Percentiles rank a stretch among this genome's conserved stretches.
Evolutionary conservation across 2,329 filamentous ascomycete genomes (phyloP).

Genomic region (Capronia epimyces): DNA sequence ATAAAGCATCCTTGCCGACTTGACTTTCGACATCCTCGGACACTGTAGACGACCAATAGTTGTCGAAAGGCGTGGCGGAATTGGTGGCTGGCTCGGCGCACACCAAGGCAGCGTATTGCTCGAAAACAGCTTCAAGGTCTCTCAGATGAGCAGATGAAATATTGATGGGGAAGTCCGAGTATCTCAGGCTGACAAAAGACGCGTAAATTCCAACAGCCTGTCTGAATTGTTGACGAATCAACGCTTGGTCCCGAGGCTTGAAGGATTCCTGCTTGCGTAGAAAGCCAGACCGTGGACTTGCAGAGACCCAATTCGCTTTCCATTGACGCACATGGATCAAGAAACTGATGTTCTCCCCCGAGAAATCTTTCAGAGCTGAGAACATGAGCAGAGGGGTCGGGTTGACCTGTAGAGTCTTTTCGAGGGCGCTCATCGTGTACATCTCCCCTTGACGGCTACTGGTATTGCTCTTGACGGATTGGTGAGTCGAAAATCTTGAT

Average conservation of each 20-base stretch:
- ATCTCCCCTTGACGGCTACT: conserved; percentile 43
- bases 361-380: conserved; percentile 61
- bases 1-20: conserved; percentile 20
- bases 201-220: conserved; percentile 57
- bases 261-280: conserved; percentile 27
- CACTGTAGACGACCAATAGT: conserved; percentile 27
- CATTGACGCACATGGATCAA: conserved; percentile 54
- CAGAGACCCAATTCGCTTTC: conserved; percentile 40
- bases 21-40: conserved; percentile 29
- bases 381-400: conserved; percentile 58
- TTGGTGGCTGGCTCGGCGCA: conserved; percentile 41
- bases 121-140: conserved; percentile 54
- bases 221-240: conserved; percentile 52
- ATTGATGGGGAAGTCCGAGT: conserved; percentile 64
- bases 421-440: conserved; percentile 57
- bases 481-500: conserved; percentile 31
- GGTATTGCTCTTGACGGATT: conserved; percentile 36
- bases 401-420: conserved; percentile 55
- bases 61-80: conserved; percentile 39
- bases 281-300: conserved; percentile 10
- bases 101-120: conserved; percentile 42
- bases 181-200: conserved; percentile 55
- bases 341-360: conserved; percentile 66
- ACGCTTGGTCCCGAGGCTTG: conserved; percentile 20
- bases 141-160: conserved; percentile 54